Evolutionary conservation across 805 yeast species (phyloP).

Genomic region (Diddensiella santjacobensis): DNA sequence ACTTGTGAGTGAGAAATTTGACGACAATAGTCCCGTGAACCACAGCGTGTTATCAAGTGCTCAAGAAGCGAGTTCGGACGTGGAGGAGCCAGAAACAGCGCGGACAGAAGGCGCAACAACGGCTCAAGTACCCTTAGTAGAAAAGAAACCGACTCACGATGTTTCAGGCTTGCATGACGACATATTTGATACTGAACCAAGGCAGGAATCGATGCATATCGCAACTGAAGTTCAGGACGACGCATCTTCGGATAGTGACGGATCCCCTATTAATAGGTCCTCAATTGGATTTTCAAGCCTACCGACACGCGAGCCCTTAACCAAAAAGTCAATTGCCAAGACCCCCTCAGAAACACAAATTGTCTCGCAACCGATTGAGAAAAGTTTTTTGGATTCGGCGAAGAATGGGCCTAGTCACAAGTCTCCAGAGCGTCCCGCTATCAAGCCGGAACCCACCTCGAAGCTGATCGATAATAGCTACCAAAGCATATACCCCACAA

Average conservation of each 20-base stretch:
- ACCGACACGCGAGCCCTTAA: slow-evolving; percentile 21
- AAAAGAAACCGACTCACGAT: neutral
- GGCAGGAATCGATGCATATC: neutral
- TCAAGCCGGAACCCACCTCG: neutral
- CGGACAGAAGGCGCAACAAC: neutral
- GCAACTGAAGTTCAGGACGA: slow-evolving; percentile 3
- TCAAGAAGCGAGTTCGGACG: neutral
- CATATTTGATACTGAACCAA: neutral
- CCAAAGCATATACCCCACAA: neutral
- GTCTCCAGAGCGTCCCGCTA: neutral
- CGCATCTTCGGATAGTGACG: slow-evolving; percentile 1
- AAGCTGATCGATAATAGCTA: neutral
- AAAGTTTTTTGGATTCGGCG: neutral
- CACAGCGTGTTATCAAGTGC: neutral
- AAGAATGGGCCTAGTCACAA: neutral
- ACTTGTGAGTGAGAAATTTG: neutral
- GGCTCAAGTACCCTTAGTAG: neutral
- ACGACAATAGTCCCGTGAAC: too few relatives aligned
- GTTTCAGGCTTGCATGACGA: neutral
- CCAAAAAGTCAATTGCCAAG: slow-evolving; percentile 21
- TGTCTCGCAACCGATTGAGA: neutral
- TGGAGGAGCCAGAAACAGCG: neutral
- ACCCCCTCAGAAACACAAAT: too few relatives aligned
- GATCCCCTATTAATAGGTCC: slow-evolving; percentile 15
- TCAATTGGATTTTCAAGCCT: slow-evolving; percentile 20